Percentiles rank a stretch among this genome's conserved stretches.
Conservation (phyloP, 371 early-diverging fungal species). For the Encephalitozoon hellem region DNA sequence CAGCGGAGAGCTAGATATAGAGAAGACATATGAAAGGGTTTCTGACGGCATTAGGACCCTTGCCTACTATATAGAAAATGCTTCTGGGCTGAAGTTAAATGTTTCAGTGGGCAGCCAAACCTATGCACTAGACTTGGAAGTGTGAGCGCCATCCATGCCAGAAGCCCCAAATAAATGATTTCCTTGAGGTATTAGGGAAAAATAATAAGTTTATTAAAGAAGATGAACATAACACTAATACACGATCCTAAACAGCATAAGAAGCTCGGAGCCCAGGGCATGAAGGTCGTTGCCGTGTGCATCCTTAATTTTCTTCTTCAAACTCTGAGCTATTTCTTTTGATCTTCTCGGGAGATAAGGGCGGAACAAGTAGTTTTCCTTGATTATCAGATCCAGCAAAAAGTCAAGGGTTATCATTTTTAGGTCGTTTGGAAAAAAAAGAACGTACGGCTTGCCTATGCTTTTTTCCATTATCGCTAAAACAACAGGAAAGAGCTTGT, state of each 20-base stretch:
- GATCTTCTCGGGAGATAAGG: neutral
- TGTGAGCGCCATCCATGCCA: neutral
- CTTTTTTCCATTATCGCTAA: neutral
- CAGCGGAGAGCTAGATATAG: too few relatives aligned
- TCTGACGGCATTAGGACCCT: neutral
- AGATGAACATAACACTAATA: neutral
- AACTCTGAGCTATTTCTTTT: neutral
- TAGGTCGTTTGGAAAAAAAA: neutral
- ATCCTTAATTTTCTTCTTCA: neutral
- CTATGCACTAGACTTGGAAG: neutral
- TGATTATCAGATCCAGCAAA: neutral
- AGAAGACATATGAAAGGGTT: neutral
- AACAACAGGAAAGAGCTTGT: neutral
- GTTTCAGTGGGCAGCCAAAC: neutral
- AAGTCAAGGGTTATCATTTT: conserved; percentile 1
- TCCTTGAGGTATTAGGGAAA: neutral
- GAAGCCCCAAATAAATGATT: neutral
- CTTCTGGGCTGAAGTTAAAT: neutral
- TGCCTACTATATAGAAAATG: neutral
- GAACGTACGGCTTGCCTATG: neutral
- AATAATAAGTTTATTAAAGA: neutral
- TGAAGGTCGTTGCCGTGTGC: neutral
- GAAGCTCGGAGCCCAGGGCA: neutral
- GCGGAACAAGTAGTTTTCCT: neutral
- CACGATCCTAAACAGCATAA: conserved; percentile 4